A percentile compares a stretch with the other conserved stretches of the same genome.
Conservation (phyloP, 768 basidiomycete genomes). For the Hirschioporus abietinus region DNA sequence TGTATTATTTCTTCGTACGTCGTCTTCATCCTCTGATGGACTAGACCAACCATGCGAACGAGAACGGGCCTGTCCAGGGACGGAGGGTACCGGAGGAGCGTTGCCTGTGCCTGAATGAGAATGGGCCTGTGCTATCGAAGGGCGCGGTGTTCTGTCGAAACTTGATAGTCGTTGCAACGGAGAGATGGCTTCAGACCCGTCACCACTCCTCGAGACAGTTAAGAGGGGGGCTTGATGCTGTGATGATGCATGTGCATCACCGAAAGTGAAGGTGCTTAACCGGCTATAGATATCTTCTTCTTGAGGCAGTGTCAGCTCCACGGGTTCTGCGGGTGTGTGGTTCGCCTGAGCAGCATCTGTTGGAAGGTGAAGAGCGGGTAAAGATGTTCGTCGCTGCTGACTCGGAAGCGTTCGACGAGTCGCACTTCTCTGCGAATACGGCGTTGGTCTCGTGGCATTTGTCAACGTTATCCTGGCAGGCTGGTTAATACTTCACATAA, state of each 20-base stretch:
- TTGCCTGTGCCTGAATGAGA: conserved; percentile 29
- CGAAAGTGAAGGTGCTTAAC: conserved; percentile 39
- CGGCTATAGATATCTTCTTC: conserved; percentile 32
- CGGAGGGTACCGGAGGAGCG: conserved; percentile 25
- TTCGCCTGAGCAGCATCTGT: background rate
- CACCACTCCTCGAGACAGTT: conserved; percentile 7
- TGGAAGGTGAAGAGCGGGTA: background rate
- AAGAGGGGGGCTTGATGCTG: conserved; percentile 19
- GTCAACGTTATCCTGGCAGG: background rate
- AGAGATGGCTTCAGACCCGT: conserved; percentile 33
- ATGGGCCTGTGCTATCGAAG: conserved; percentile 27
- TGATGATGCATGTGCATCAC: conserved; percentile 22
- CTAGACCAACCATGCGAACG: conserved; percentile 8
- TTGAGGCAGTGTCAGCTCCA: conserved; percentile 10
- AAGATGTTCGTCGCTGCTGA: background rate
- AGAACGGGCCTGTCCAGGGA: conserved; percentile 15
- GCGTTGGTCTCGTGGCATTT: conserved; percentile 3
- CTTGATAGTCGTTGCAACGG: conserved; percentile 21
- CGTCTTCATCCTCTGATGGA: conserved; percentile 27
- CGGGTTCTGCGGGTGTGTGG: background rate
- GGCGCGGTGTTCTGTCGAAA: conserved; percentile 40
- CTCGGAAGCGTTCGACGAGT: background rate
- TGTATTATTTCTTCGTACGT: conserved; percentile 22
- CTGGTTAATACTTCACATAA: background rate
- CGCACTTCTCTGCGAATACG: background rate